Conservation (phyloP, 306 rosid species). For the Benincasa hispida region DNA sequence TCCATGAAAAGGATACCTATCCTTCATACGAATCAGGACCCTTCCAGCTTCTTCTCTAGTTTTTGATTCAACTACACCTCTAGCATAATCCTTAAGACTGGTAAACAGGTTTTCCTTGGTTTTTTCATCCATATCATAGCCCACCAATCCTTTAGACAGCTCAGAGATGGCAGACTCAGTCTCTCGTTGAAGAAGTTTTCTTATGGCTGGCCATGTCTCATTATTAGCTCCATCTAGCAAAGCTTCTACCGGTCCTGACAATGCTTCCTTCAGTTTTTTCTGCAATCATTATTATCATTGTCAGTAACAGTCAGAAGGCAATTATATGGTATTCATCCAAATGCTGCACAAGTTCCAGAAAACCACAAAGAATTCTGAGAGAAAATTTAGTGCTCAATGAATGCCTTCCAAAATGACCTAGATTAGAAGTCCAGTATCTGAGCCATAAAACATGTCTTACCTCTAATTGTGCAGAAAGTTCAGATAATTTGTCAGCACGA, state of each 20-base stretch:
- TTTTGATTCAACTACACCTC: conserved; percentile 69
- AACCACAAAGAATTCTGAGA: background rate
- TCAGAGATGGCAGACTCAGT: conserved; percentile 61
- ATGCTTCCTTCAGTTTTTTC: conserved; percentile 63
- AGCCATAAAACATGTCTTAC: conserved; percentile 19
- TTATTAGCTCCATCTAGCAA: conserved; percentile 80
- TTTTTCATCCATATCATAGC: conserved; percentile 69
- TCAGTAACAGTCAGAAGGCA: conserved; percentile 21
- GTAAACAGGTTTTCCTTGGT: conserved; percentile 32
- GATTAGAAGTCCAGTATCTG: background rate
- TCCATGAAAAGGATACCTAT: conserved; percentile 35
- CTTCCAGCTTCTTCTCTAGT: conserved; percentile 96
- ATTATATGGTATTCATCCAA: background rate
- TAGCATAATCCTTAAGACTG: conserved; percentile 51
- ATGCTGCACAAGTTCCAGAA: background rate
- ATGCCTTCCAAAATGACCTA: background rate
- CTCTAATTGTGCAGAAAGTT: conserved; percentile 57
- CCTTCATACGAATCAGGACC: conserved; percentile 87
- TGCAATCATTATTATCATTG: conserved; percentile 26
- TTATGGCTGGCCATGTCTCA: conserved; percentile 86
- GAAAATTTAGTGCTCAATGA: background rate
- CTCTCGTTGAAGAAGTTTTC: conserved; percentile 65
- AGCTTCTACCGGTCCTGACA: conserved; percentile 76
- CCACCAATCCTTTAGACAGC: conserved; percentile 50
- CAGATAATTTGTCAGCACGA: conserved; percentile 66